These are phyloP conservation scores for Usnea hakonensis DNA, from an alignment of 495 filamentous ascomycete genomes.

Conservation along the genomic window DNA sequence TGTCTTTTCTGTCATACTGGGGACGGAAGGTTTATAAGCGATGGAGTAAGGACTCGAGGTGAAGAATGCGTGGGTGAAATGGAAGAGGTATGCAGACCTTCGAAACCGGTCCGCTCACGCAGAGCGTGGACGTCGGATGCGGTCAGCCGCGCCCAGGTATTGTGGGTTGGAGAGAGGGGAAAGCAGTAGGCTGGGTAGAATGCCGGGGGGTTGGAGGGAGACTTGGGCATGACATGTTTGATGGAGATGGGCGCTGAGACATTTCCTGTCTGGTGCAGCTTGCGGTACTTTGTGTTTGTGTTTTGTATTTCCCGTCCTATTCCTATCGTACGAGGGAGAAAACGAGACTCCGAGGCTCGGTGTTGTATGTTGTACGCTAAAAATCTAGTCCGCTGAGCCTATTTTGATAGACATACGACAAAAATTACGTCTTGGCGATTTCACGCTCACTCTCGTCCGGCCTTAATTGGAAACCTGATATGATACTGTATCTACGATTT, in stretches of 20 bases:
- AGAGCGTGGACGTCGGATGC: slow-evolving; percentile 60
- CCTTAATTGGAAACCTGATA: no score
- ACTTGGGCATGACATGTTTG: slow-evolving; percentile 24
- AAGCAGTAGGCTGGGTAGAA: slow-evolving; percentile 86
- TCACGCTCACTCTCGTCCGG: no score
- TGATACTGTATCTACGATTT: no score
- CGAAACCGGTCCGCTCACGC: slow-evolving; percentile 50
- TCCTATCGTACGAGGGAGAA: no score
- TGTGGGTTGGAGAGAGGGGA: slow-evolving; percentile 71
- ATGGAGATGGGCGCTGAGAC: not conserved
- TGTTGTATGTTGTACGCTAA: no score
- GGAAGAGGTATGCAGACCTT: slow-evolving; percentile 42
- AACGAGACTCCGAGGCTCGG: no score
- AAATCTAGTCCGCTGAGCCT: no score
- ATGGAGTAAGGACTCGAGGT: not conserved
- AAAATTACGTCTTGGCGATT: no score
- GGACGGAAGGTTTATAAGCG: no score
- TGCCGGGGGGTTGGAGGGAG: slow-evolving; percentile 19
- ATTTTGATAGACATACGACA: no score
- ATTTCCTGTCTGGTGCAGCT: not conserved
- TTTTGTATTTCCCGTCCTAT: no score
- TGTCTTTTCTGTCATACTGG: no score
- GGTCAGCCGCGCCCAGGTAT: slow-evolving; percentile 73
- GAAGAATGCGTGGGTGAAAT: not conserved
- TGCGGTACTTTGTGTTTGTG: not conserved